These are phyloP conservation scores for Yarrowia sp. DNA, from an alignment of 805 yeast genomes.

Conservation along the genomic window DNA sequence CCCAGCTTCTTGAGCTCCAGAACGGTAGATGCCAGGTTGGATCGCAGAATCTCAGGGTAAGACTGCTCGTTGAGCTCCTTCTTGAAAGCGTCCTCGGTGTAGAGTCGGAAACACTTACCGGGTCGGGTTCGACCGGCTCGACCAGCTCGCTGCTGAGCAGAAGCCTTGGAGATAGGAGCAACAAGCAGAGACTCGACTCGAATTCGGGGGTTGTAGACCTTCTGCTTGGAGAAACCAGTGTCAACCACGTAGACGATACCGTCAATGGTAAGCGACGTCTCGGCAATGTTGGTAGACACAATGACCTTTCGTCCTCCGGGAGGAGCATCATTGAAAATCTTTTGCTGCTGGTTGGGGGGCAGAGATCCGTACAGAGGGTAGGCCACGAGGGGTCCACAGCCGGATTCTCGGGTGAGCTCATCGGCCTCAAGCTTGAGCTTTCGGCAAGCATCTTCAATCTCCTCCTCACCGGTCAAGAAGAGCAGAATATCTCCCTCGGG, in stretches of 20 bases:
- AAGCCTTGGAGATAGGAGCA: conserved; percentile 94
- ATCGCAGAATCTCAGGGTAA: conserved; percentile 91
- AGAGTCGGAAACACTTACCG: conserved; percentile 93
- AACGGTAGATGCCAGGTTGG: conserved; percentile 88
- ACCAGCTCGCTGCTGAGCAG: conserved; percentile 98
- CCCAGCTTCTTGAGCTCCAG: conserved; percentile 91
- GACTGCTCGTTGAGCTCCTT: conserved; percentile 92
- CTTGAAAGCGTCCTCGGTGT: conserved; percentile 95
- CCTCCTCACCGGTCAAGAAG: conserved; percentile 95
- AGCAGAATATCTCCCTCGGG: conserved; percentile 86
- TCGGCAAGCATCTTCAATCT: conserved; percentile 94
- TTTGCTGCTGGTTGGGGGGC: conserved; percentile 94
- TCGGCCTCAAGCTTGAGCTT: conserved; percentile 86
- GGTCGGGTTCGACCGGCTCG: conserved; percentile 99
- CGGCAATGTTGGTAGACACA: conserved; percentile 93
- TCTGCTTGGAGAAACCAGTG: conserved; percentile 95
- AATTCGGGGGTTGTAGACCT: conserved; percentile 93
- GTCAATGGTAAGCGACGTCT: conserved; percentile 94
- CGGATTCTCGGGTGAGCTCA: conserved; percentile 81
- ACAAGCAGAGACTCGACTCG: conserved; percentile 92
- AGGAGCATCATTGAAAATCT: conserved; percentile 89
- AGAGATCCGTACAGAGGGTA: conserved; percentile 95
- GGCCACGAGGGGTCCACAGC: conserved; percentile 83
- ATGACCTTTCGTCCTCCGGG: conserved; percentile 88
- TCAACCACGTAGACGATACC: conserved; percentile 97